Conservation (phyloP, 2,329 filamentous ascomycete species). For the Beauveria brongniartii region DNA sequence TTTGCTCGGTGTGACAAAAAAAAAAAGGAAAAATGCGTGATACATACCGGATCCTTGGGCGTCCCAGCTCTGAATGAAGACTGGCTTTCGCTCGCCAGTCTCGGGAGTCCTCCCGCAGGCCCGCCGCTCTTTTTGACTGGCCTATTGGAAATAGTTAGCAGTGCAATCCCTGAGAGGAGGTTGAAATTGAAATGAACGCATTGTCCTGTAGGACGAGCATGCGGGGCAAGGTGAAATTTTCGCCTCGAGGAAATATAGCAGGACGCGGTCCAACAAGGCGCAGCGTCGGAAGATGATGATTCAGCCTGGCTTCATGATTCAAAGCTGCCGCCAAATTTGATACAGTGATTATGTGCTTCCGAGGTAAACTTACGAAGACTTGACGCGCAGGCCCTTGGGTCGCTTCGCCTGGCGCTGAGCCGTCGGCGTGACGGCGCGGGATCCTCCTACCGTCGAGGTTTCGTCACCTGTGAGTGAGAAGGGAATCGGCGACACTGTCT, state of each 20-base stretch:
- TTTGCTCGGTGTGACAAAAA: background rate
- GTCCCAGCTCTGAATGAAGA: conserved; percentile 52
- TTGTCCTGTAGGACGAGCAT: background rate
- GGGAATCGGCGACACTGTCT: conserved; percentile 43
- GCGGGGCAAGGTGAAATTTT: conserved; percentile 6
- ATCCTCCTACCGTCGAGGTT: conserved; percentile 40
- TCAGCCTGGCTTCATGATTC: background rate
- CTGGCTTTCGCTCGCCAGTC: conserved; percentile 54
- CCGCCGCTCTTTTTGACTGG: conserved; percentile 65
- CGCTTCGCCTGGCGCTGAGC: conserved; percentile 50
- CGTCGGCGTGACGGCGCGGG: conserved; percentile 53
- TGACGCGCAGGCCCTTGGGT: conserved; percentile 54
- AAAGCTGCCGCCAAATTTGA: background rate
- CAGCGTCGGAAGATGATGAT: background rate
- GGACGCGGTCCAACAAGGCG: background rate
- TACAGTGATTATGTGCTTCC: background rate
- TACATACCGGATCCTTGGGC: conserved; percentile 45
- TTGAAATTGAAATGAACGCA: background rate
- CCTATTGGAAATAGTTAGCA: conserved; percentile 32
- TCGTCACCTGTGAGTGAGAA: conserved; percentile 40
- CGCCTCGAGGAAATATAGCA: background rate
- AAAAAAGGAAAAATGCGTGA: background rate
- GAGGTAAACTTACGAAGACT: conserved; percentile 54
- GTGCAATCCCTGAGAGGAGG: background rate
- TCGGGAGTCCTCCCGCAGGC: conserved; percentile 60